A percentile compares a stretch with the other conserved stretches of the same genome.
Conservation (phyloP, 1,284 basidiomycete genomes). For the Rhodotorula sp. region DNA sequence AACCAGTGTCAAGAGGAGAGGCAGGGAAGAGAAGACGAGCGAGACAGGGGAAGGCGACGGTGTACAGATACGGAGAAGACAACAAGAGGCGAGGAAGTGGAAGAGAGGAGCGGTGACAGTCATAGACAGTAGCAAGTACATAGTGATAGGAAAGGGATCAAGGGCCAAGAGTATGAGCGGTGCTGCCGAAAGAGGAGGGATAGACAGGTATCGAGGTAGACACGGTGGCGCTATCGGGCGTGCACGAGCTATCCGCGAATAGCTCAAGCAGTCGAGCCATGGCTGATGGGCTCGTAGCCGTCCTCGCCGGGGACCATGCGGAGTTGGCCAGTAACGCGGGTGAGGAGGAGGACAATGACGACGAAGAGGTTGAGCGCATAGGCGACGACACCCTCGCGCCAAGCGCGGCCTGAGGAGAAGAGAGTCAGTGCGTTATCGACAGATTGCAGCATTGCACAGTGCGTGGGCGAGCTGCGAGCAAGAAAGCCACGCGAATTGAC, state of each 20-base stretch:
- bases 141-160: no score
- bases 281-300: constrained; percentile 13
- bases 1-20: no score
- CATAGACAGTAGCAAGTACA: no score
- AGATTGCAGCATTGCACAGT: neutral
- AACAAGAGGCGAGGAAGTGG: no score
- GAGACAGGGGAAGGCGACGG: no score
- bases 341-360: constrained; percentile 14
- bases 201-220: no score
- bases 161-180: no score
- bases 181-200: no score
- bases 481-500: neutral
- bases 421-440: no score
- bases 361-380: constrained; percentile 12
- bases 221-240: neutral
- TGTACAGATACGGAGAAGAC: no score
- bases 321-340: constrained; percentile 10
- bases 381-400: constrained; percentile 7
- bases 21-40: no score
- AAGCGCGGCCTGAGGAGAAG: neutral
- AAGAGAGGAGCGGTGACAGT: no score
- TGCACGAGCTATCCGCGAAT: neutral
- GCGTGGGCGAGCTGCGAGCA: neutral
- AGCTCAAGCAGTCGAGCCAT: neutral
- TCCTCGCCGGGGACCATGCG: constrained; percentile 23